A percentile compares a stretch with the other conserved stretches of the same genome.
These are phyloP conservation scores for Haplosporangium gracile DNA, from an alignment of 192 early-diverging fungal species.

Conservation along the genomic window DNA sequence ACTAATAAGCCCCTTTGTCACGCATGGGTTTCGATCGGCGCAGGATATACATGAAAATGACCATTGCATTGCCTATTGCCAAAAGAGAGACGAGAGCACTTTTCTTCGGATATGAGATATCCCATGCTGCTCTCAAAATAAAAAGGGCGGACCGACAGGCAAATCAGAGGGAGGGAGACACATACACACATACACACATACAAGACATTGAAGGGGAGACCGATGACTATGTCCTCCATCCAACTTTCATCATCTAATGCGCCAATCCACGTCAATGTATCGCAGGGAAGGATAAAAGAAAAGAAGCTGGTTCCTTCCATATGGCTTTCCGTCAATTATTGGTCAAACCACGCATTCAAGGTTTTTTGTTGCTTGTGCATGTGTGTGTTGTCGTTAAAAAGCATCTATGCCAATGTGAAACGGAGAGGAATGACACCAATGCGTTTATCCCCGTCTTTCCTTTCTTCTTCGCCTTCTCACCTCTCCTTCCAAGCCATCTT, in stretches of 20 bases:
- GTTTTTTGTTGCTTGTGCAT: not conserved
- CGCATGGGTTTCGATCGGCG: not conserved
- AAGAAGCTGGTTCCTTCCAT: too few relatives aligned
- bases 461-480: not conserved
- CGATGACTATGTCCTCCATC: too few relatives aligned
- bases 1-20: not conserved
- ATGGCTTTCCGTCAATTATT: not conserved
- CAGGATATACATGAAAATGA: not conserved
- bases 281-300: too few relatives aligned
- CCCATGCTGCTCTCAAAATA: conserved; percentile 8
- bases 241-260: too few relatives aligned
- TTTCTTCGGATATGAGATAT: not conserved
- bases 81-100: not conserved
- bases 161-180: not conserved
- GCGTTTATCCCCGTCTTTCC: not conserved
- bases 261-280: too few relatives aligned
- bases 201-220: not conserved
- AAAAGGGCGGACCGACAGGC: not conserved
- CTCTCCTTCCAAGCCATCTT: not conserved
- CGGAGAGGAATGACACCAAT: not conserved
- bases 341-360: not conserved
- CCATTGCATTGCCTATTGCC: too few relatives aligned
- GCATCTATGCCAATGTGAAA: not conserved
- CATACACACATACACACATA: not conserved
- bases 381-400: not conserved